Evolutionary conservation across 169 alveolate genomes (phyloP), one percentile per base, ranked within the genome.

Genomic region (Perkinsus marinus): DNA sequence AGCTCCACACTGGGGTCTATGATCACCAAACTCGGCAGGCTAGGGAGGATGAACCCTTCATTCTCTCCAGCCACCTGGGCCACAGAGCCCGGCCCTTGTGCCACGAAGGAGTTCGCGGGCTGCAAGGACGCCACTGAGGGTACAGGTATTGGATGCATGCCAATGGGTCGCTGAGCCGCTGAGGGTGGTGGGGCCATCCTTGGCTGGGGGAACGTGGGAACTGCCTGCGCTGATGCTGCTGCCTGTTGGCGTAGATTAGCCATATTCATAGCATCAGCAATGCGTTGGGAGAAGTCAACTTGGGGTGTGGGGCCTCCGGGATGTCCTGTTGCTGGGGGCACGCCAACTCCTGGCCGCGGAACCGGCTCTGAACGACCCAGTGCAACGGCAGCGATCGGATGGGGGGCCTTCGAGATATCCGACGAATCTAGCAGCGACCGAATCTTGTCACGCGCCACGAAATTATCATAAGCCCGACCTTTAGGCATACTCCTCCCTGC

Each of bases 1-100:
- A 97, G 94, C 5, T 98, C 98, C 90, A 97, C 95, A 10, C 98
- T 95, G 30, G 98, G 98, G 5, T 98, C 96, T 89, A 97, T 96
- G 68, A 95, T 94, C 57, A 96, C 97, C 39, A 95, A 68, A 39
- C 91, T 91, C 68, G 91, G 90, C 89, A 95, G 91, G 46, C 91
- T 93, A 90, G 93, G 95, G 43, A 95, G 90, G 92, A 93, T 92
- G 90, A 91, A 91, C 90, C 93, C 91, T 47, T n/a, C 91, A 22
- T 30, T 22, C 38, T 19, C 90, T 90, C 92, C 90, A 89, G 90
- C 93, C 30, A 39, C 89, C 39, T 30, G 89, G n/a, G 91, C 89
- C 43, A 47, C 90, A 6, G 92, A 36, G 79, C 79, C 79, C 79
- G 7, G 79, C 22, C 36, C 79, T 30, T 57, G 79, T 7, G 79